Base-by-base conservation (phyloP, 2,329 filamentous ascomycete species). In the Aspergillus nomiae region DNA sequence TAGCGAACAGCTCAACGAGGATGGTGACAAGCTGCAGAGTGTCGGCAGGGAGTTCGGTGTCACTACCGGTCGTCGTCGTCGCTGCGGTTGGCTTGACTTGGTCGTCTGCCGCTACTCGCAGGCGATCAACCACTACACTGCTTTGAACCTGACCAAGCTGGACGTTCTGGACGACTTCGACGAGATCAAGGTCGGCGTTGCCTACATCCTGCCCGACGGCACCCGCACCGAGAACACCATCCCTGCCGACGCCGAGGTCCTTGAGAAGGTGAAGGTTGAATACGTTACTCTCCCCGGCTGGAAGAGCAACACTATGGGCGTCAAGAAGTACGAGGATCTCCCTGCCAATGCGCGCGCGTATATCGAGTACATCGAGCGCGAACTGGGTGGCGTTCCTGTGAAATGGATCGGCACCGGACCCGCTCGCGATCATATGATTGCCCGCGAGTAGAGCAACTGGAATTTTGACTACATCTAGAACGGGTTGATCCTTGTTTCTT, bases 341-440 rank as follows among this genome's bases (percentile, higher is more conserved):
- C 87, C 87, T 1, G 72, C 74, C 61, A 84, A 88, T 62, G 87
- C 87, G 32, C 80, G 81, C 67, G 83, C 83, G 64, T 89, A 89
- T 69, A 79, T 89, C 61, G 83, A 87, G 75, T 89, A 83, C 73
- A 87, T 89, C 67, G 87, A 89, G 78, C 69, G 71, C 56, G 80
- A 84, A 65, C 81, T 86, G 60, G 77, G 83, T 21, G 85, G 83
- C 56, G 83, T 89, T 46, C 82, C 80, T 65, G 78, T 89, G 62
- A 87, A 85, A 78, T 89, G 85, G 80, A 87, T 89, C 71, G 87
- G 87, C 45, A 87, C 86, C 11, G 87, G 87, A 14, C 87, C 87
- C 60, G 83, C 81, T 53, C 79, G 86, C 66, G 86, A 88, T 66
- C 83, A 86, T 73, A 88, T 89, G 86, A 87, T 89, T 73, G 76